Percentiles rank a stretch among this genome's conserved stretches.
Evolutionary conservation across 2,329 filamentous ascomycete species (phyloP).

Genomic region (Scedosporium aurantiacum): DNA sequence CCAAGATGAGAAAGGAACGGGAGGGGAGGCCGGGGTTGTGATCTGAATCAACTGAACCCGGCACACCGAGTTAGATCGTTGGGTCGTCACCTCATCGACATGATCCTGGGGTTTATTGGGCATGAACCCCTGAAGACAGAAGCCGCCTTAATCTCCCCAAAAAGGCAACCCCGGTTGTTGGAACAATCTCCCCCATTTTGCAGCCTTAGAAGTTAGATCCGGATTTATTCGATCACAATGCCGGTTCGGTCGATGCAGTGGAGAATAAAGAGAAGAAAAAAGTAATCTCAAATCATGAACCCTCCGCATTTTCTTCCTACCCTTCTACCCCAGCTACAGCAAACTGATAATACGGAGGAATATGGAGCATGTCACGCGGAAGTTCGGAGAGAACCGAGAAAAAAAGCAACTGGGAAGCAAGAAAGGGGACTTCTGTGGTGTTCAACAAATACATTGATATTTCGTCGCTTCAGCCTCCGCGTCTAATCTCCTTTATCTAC

Average conservation of each 20-base stretch:
- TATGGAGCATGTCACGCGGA: no score
- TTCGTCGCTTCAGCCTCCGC: background rate
- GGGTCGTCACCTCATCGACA: background rate
- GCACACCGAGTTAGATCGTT: background rate
- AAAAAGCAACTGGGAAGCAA: background rate
- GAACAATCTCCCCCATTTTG: background rate
- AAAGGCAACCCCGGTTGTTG: background rate
- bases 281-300: no score
- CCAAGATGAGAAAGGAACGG: background rate
- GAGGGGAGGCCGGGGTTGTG: background rate
- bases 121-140: background rate
- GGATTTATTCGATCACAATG: background rate
- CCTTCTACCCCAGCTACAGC: no score
- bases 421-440: background rate
- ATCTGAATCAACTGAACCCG: background rate
- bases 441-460: background rate
- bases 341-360: no score
- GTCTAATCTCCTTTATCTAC: conserved; percentile 43
- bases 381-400: background rate
- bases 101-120: background rate
- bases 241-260: background rate
- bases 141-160: background rate
- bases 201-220: background rate
- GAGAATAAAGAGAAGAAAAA: no score
- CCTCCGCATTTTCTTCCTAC: no score